Evolutionary conservation across 257 asterid species (phyloP), one percentile per base, ranked within the genome.

Genomic region (Penstemon newberryi): DNA sequence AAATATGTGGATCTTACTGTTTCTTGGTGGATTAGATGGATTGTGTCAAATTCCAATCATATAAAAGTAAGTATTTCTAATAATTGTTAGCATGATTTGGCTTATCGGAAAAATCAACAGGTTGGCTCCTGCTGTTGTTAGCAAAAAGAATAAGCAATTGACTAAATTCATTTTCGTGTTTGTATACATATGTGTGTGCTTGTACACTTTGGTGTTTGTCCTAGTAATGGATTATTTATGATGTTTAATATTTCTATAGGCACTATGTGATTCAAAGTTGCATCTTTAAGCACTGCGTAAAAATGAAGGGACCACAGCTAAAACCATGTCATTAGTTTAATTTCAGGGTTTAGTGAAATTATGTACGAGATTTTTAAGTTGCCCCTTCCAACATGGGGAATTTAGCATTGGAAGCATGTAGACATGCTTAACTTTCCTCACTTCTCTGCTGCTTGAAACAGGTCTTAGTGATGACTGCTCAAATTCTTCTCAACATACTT

Each of bases 381-480:
- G 37, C 37, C 15, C 19, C 3, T 38, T 44, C 25, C 69, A 9
- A 46, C 42, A 49, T 45, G 59, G 60, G 59, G 59, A 56, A 73
- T 67, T 45, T 65, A 61, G 33, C 46, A 40, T 40, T 60, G 51
- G 45, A 60, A 63, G 63, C 42, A 39, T 13, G 37, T 7, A 60
- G 65, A 64, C 51, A 50, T 61, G 73, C 56, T 78, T 65, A 66
- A 71, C 53, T 41, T 65, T 66, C 33, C 56, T 36, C 40, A 15
- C 46, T 58, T 57, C 33, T 56, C 73, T 75, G 69, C 60, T 65
- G 49, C 71, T 75, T 75, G 78, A 68, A 63, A 61, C 95, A 94
- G 99, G 97, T 94, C 73, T 80, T 94, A 76, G 99, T 94, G 83
- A 94, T 94, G 99, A 94, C 99, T 11, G 99, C 99, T 69, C 99